Percentiles rank a stretch among this genome's conserved stretches.
phyloP scores from a whole-genome alignment of 2,329 filamentous ascomycete genomes.

The Rhynchosporium graminicola region DNA sequence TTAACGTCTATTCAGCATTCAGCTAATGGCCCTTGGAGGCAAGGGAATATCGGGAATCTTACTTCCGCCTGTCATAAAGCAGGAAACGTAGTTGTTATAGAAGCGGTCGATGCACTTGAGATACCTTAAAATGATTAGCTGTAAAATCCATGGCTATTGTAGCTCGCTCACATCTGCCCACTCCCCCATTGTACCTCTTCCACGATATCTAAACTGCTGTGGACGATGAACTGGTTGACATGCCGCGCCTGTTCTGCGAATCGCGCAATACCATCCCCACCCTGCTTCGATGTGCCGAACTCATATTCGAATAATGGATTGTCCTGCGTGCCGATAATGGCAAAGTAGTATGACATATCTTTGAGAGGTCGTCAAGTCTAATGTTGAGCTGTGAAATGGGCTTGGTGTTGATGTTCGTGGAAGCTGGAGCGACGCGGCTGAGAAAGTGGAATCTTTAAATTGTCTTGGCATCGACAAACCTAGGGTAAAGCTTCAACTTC shows the following conservation, averaged over 20 bases:
- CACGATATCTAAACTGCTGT: constrained; percentile 90
- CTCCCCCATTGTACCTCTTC: constrained; percentile 95
- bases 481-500: constrained; percentile 22
- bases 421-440: constrained; percentile 26
- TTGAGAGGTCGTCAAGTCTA: not conserved
- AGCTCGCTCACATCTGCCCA: constrained; percentile 68
- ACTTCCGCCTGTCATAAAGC: constrained; percentile 86
- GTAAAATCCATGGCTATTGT: constrained; percentile 17
- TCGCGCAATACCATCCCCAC: constrained; percentile 87
- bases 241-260: constrained; percentile 87
- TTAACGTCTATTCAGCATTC: constrained; percentile 62
- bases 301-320: constrained; percentile 96
- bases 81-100: constrained; percentile 92
- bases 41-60: constrained; percentile 25
- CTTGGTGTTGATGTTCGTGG: constrained; percentile 19
- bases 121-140: constrained; percentile 60
- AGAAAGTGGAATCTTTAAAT: constrained; percentile 30
- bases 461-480: constrained; percentile 35
- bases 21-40: constrained; percentile 9
- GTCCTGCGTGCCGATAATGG: constrained; percentile 92
- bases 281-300: constrained; percentile 94
- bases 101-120: constrained; percentile 96
- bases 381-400: constrained; percentile 8
- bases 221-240: constrained; percentile 96
- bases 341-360: constrained; percentile 97